Base-by-base conservation (phyloP, 2,329 filamentous ascomycete species). In the Trematosphaeria pertusa region DNA sequence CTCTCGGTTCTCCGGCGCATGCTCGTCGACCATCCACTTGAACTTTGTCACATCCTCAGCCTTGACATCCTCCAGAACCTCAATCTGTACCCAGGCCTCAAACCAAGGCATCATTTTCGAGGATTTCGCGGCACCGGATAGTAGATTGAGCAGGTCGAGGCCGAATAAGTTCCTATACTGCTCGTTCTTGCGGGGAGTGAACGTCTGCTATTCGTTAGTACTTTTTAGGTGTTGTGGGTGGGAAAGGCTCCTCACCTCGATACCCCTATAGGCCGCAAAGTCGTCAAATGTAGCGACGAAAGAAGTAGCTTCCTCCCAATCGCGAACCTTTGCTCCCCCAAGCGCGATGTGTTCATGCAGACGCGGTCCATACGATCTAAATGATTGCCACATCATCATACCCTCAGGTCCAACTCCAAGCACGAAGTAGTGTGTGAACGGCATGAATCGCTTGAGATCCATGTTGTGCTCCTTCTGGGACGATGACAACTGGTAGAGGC, bases 11-110 rank as follows among this genome's bases (percentile, higher is more conserved):
- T n/a, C n/a, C n/a, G 24, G 10, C 8, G 8, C n/a, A 18, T 37
- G 6, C 38, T 33, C 17, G 17, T 43, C 39, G 18, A 35, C 20
- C 14, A 5, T 11, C 39, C 39, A 35, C 6, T 24, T 33, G 33
- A 43, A 43, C 31, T 43, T 43, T 11, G 20, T 15, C 20, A 35
- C 39, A 36, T 43, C 39, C 18, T 19, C 21, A 11, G 39, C 19
- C 31, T 43, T 19, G 30, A 43, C 30, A 35, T 28, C 8, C 9
- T 43, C 32, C 3, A 36, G 12, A n/a, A 36, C 32, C 12, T 32
- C 28, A 10, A 35, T 18, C 6, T 34, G 14, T 5, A 43, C 39
- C 39, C 39, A 43, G 9, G 20, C 18, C 20, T 8, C 5, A 14
- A 43, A 43, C 30, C 10, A 20, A 18, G 39, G 39, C 14, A 26